Evolutionary conservation across 2,329 filamentous ascomycete genomes (phyloP).

Genomic region (Trichocomaceae sp.): DNA sequence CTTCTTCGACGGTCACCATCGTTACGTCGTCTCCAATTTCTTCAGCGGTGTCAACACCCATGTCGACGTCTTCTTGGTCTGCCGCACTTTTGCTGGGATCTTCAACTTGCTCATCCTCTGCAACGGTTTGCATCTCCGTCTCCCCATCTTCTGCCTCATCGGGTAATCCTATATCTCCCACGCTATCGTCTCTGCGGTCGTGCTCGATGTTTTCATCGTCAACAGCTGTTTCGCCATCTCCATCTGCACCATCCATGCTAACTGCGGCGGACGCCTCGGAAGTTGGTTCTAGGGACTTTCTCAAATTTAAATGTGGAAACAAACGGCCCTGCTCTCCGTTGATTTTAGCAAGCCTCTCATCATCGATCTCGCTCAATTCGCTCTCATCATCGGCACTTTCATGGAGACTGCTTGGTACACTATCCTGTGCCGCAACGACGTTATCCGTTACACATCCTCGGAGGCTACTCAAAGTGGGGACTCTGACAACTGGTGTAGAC

Average conservation of each 20-base stretch:
- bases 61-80: constrained; percentile 2
- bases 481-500: constrained; percentile 17
- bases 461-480: constrained; percentile 13
- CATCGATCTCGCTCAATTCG: constrained; percentile 57
- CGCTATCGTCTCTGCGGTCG: constrained; percentile 7
- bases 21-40: constrained; percentile 17
- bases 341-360: constrained; percentile 27
- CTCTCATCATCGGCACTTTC: constrained; percentile 64
- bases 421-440: constrained; percentile 33
- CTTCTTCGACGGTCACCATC: constrained; percentile 14
- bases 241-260: constrained; percentile 20
- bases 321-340: constrained; percentile 18
- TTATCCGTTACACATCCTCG: constrained; percentile 12
- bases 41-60: constrained; percentile 14
- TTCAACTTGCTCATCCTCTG: constrained; percentile 5
- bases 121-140: constrained; percentile 2
- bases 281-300: constrained; percentile 20
- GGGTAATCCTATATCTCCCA: constrained; percentile 12
- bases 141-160: constrained; percentile 12
- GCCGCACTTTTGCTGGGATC: background rate
- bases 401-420: constrained; percentile 54
- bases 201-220: constrained; percentile 9
- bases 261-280: constrained; percentile 21
- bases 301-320: constrained; percentile 22
- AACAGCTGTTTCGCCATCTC: constrained; percentile 17